These are phyloP conservation scores for Ochromonas danica DNA, from an alignment of 108 stramenopile genomes.

Conservation along the genomic window DNA sequence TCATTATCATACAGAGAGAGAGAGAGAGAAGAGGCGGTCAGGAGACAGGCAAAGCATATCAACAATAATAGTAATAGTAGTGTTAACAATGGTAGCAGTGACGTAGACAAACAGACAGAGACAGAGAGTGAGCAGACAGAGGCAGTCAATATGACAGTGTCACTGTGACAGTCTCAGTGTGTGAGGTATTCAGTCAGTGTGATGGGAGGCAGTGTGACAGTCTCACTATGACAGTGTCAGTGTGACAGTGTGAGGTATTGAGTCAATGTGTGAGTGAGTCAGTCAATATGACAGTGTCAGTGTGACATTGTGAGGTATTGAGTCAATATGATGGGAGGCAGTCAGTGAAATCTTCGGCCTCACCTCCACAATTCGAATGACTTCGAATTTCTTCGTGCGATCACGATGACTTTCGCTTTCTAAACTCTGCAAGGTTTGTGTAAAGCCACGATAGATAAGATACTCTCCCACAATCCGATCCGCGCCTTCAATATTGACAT, in stretches of 20 bases:
- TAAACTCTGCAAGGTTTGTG: slow-evolving; percentile 18
- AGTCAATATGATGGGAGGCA: neutral
- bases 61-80: neutral
- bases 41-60: neutral
- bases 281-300: neutral
- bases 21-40: too few relatives aligned
- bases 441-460: slow-evolving; percentile 28
- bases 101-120: too few relatives aligned
- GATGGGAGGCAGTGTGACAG: too few relatives aligned
- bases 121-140: neutral
- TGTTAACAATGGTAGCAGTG: neutral
- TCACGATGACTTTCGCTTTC: slow-evolving; percentile 5
- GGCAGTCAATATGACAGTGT: neutral
- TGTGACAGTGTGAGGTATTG: too few relatives aligned
- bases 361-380: slow-evolving; percentile 29
- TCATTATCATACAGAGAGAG: too few relatives aligned
- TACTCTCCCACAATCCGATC: slow-evolving; percentile 29
- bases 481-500: slow-evolving; percentile 12
- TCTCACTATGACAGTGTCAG: neutral
- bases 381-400: slow-evolving; percentile 21
- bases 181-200: too few relatives aligned
- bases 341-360: neutral
- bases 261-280: too few relatives aligned
- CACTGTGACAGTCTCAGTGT: neutral
- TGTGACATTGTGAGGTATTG: neutral